Conservation (phyloP, 768 basidiomycete genomes). For the Amanita jacksonii region DNA sequence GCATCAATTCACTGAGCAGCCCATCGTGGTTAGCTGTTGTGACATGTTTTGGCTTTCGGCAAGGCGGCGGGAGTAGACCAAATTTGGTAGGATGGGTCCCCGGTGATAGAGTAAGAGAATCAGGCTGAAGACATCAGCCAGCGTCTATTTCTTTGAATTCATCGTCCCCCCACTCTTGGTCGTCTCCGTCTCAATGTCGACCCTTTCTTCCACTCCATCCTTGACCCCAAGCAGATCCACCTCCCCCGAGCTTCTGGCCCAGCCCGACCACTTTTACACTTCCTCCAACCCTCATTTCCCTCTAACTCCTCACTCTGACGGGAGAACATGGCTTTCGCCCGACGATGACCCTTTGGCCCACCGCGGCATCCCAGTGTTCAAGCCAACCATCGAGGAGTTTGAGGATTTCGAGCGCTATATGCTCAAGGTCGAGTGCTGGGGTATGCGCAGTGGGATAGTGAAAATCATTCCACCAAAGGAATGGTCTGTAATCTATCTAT, state of each 20-base stretch:
- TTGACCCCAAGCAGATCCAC: conserved; percentile 7
- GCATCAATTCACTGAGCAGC: too few species aligned
- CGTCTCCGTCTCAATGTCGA: background rate
- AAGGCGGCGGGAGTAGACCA: too few species aligned
- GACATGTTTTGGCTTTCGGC: too few species aligned
- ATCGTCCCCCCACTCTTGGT: background rate
- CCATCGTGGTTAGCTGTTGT: too few species aligned
- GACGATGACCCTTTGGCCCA: conserved; percentile 70
- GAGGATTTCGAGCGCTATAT: conserved; percentile 87
- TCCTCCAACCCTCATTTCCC: conserved; percentile 37
- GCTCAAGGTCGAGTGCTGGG: conserved; percentile 84
- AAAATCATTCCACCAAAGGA: conserved; percentile 94
- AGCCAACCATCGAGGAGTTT: conserved; percentile 88
- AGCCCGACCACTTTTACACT: conserved; percentile 82
- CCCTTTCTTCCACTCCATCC: conserved; percentile 2
- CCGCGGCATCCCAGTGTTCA: conserved; percentile 95
- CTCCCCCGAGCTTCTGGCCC: conserved; percentile 27
- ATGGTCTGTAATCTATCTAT: conserved; percentile 51
- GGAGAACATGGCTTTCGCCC: conserved; percentile 63
- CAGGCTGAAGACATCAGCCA: conserved; percentile 5
- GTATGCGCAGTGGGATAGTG: conserved; percentile 82
- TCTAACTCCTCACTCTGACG: conserved; percentile 55
- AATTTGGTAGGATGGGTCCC: too few species aligned
- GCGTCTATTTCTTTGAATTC: too few species aligned
- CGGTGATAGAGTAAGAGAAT: too few species aligned